Percentiles rank a stretch among this genome's conserved stretches.
Conservation (phyloP, 2,329 filamentous ascomycete genomes). For the Fonsecaea multimorphosa region DNA sequence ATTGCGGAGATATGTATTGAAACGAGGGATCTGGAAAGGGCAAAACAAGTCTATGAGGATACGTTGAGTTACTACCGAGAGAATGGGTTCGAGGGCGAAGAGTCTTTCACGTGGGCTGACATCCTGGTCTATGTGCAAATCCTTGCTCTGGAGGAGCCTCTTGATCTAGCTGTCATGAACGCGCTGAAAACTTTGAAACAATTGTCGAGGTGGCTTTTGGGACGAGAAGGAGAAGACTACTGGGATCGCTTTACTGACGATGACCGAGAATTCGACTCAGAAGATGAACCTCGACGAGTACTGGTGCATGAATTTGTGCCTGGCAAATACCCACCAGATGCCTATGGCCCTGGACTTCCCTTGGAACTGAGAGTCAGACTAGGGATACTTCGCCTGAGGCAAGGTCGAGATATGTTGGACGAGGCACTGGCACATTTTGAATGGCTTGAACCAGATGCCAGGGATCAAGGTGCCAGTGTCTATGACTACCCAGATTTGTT, state of each 20-base stretch:
- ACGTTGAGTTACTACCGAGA: conserved; percentile 58
- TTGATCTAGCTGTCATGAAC: conserved; percentile 47
- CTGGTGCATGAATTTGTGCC: conserved; percentile 66
- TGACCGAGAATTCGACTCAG: conserved; percentile 86
- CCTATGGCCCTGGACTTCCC: conserved; percentile 77
- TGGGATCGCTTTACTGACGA: conserved; percentile 76
- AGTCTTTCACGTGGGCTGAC: conserved; percentile 74
- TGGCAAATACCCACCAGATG: conserved; percentile 58
- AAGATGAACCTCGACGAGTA: conserved; percentile 70
- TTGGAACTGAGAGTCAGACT: conserved; percentile 83
- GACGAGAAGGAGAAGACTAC: conserved; percentile 72
- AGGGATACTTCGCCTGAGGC: conserved; percentile 78
- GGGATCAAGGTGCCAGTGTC: conserved; percentile 57
- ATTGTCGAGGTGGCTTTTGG: conserved; percentile 81
- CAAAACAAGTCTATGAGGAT: conserved; percentile 58
- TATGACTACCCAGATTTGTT: conserved; percentile 79
- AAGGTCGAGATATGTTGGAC: conserved; percentile 64
- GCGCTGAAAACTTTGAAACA: conserved; percentile 74
- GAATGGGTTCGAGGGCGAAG: conserved; percentile 47
- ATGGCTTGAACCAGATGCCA: conserved; percentile 71
- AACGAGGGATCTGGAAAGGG: conserved; percentile 55
- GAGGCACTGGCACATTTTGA: conserved; percentile 79
- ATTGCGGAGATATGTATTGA: conserved; percentile 64
- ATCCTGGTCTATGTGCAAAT: conserved; percentile 85
- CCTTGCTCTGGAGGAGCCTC: conserved; percentile 65